phyloP scores from a whole-genome alignment of 345 rosid genomes.

The Eucalyptus caleyi region DNA sequence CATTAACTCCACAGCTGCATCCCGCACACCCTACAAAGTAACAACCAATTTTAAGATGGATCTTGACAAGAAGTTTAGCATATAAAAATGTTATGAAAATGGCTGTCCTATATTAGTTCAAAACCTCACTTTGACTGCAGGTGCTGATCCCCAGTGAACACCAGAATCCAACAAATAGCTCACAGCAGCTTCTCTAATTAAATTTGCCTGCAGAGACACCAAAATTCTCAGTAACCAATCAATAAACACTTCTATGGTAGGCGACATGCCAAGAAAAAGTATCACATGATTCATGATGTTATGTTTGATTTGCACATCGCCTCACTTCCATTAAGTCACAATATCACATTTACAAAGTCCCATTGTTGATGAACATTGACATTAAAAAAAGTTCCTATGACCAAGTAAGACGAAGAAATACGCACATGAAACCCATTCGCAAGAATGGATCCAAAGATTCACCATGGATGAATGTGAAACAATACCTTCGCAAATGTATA shows the following conservation, averaged over 20 bases:
- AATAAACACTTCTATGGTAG: not conserved
- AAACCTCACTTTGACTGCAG: slow-evolving; percentile 63
- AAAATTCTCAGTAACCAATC: not conserved
- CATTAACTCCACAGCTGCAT: slow-evolving; percentile 88
- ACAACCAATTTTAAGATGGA: not conserved
- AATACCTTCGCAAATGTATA: slow-evolving; percentile 92
- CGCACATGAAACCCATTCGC: not conserved
- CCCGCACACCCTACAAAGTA: slow-evolving; percentile 70
- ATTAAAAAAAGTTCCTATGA: not conserved
- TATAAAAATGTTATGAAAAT: not conserved
- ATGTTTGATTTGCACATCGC: not conserved
- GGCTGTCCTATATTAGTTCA: not conserved
- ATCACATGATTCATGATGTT: not conserved
- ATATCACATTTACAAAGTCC: not conserved
- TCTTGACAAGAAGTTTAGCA: not conserved
- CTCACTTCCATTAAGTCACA: not conserved
- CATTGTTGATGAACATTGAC: not conserved
- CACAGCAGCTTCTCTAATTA: slow-evolving; percentile 79
- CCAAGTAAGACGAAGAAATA: not conserved
- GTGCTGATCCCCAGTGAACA: slow-evolving; percentile 90
- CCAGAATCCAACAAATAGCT: slow-evolving; percentile 81
- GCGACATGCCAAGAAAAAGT: not conserved
- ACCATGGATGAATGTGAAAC: not conserved
- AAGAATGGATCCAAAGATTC: not conserved
- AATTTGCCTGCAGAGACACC: slow-evolving; percentile 50